These are phyloP conservation scores for Puccinia brachypodii DNA, from an alignment of 1,284 basidiomycete species.

Conservation along the genomic window DNA sequence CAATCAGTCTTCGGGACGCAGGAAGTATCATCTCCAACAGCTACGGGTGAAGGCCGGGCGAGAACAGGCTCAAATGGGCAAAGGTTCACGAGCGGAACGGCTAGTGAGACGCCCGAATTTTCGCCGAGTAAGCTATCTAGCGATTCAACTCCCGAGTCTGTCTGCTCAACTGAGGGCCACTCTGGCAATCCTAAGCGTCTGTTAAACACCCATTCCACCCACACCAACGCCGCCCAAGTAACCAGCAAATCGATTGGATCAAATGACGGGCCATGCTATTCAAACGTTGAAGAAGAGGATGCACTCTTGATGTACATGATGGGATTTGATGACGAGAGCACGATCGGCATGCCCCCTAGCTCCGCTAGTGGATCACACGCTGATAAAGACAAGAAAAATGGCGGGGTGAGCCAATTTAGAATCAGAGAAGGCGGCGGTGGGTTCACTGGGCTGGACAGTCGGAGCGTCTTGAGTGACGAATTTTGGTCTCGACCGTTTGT, in stretches of 20 bases:
- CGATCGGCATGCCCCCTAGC: not conserved
- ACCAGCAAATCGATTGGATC: slow-evolving; percentile 8
- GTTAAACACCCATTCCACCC: not conserved
- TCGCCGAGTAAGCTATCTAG: slow-evolving; percentile 44
- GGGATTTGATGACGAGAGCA: slow-evolving; percentile 26
- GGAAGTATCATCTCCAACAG: slow-evolving; percentile 19
- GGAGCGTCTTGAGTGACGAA: slow-evolving; percentile 24
- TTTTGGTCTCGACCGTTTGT: slow-evolving; percentile 36
- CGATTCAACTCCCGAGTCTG: slow-evolving; percentile 42
- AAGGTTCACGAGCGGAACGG: slow-evolving; percentile 2
- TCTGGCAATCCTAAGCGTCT: slow-evolving; percentile 24
- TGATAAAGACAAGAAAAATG: not conserved
- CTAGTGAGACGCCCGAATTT: slow-evolving; percentile 40
- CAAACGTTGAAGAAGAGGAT: slow-evolving; percentile 29
- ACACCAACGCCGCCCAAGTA: not conserved
- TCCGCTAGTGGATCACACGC: not conserved
- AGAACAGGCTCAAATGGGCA: slow-evolving; percentile 1
- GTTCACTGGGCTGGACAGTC: slow-evolving; percentile 7
- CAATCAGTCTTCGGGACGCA: slow-evolving; percentile 5
- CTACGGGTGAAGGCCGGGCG: not conserved
- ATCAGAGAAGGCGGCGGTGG: slow-evolving; percentile 12
- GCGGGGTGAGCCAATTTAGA: not conserved
- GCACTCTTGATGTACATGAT: slow-evolving; percentile 28
- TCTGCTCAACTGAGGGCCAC: slow-evolving; percentile 22
- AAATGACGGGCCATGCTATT: slow-evolving; percentile 22